Percentiles rank a stretch among this genome's conserved stretches.
These are phyloP conservation scores for Starmerella sp. DNA, from an alignment of 805 yeast genomes.

Conservation along the genomic window DNA sequence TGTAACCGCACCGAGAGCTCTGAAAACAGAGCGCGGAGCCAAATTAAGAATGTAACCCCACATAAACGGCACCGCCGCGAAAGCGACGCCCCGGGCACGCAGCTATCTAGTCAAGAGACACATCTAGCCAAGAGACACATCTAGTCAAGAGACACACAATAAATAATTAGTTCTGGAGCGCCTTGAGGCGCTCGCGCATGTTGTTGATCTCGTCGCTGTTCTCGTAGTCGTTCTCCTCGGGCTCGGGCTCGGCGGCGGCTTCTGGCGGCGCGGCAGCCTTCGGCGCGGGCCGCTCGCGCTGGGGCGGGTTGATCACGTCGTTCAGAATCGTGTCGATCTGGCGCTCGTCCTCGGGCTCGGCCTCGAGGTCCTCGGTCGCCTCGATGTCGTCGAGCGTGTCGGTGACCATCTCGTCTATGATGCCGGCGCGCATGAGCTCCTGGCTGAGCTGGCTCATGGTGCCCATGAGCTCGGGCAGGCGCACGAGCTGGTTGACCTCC, in stretches of 20 bases:
- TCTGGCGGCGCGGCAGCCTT: background rate
- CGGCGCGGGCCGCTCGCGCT: constrained; percentile 2
- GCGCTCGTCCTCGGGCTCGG: constrained; percentile 27
- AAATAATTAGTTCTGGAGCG: constrained; percentile 48
- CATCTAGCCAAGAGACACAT: background rate
- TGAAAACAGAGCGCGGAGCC: too few species aligned
- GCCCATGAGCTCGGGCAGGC: constrained; percentile 64
- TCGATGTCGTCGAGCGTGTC: constrained; percentile 68
- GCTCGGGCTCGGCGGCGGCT: constrained; percentile 22
- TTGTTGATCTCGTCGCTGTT: constrained; percentile 44
- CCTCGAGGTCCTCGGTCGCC: constrained; percentile 47
- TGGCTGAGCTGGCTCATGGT: constrained; percentile 78
- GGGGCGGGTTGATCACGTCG: constrained; percentile 32
- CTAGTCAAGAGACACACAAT: background rate
- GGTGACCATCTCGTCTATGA: constrained; percentile 89
- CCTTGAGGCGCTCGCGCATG: constrained; percentile 81
- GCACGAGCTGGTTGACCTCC: constrained; percentile 71
- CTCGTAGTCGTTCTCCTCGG: constrained; percentile 54
- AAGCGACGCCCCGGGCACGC: background rate
- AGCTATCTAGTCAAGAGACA: background rate
- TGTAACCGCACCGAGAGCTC: too few species aligned
- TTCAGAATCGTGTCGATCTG: constrained; percentile 31
- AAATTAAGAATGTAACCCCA: too few species aligned
- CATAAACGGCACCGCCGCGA: too few species aligned
- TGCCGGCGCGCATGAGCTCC: constrained; percentile 57